phyloP scores from a whole-genome alignment of 352 stramenopile species.

The Pythium coloratum region DNA sequence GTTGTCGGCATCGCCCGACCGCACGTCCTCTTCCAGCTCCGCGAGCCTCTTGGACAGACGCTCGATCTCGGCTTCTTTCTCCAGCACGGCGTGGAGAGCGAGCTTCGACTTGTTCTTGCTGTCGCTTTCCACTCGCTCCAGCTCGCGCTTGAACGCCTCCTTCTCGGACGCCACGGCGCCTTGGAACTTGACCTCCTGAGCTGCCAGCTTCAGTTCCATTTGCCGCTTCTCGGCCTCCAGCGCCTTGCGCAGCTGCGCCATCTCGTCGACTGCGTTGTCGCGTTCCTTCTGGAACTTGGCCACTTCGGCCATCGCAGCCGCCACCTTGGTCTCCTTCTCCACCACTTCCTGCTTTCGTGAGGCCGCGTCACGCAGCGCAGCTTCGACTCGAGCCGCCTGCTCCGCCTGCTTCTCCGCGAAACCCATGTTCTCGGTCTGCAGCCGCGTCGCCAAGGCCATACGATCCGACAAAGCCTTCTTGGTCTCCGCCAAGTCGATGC shows the following conservation, averaged over 20 bases:
- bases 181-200: conserved; percentile 31
- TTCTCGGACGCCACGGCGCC: conserved; percentile 40
- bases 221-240: conserved; percentile 49
- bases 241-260: conserved; percentile 32
- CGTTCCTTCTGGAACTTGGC: conserved; percentile 47
- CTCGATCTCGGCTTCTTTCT: conserved; percentile 79
- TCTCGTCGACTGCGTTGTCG: conserved; percentile 43
- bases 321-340: conserved; percentile 56
- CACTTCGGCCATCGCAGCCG: conserved; percentile 55
- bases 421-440: conserved; percentile 86
- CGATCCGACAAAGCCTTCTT: conserved; percentile 85
- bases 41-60: conserved; percentile 50
- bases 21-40: conserved; percentile 84
- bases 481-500: conserved; percentile 71
- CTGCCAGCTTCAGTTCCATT: conserved; percentile 36
- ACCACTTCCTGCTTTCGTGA: conserved; percentile 42
- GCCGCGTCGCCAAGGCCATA: conserved; percentile 72
- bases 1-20: conserved; percentile 78
- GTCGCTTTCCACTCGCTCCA: conserved; percentile 70
- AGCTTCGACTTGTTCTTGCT: conserved; percentile 87
- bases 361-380: conserved; percentile 56
- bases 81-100: conserved; percentile 72
- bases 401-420: conserved; percentile 81
- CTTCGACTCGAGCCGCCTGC: conserved; percentile 73
- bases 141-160: conserved; percentile 45